Conservation (phyloP, 805 yeast genomes). For the Spathaspora girioi region DNA sequence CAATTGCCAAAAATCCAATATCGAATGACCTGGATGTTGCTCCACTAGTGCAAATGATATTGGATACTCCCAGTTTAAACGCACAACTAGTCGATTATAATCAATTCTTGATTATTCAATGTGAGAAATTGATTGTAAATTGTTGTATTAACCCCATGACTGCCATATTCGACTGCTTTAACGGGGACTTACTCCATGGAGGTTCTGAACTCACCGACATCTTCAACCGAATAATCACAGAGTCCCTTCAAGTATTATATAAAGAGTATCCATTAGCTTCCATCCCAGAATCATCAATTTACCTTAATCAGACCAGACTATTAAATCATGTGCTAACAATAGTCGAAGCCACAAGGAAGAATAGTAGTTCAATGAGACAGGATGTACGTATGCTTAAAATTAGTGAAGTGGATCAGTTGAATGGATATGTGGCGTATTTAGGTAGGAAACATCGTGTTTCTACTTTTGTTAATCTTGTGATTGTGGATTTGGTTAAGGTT, state of each 20-base stretch:
- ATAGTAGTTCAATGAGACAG: constrained; percentile 68
- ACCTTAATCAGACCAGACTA: constrained; percentile 31
- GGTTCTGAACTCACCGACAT: constrained; percentile 25
- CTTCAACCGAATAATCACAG: constrained; percentile 42
- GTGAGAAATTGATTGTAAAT: constrained; percentile 75
- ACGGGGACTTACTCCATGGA: constrained; percentile 63
- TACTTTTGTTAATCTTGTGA: constrained; percentile 46
- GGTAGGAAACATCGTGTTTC: constrained; percentile 44
- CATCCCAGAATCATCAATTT: constrained; percentile 26
- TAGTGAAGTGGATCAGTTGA: constrained; percentile 80
- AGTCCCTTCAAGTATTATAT: constrained; percentile 40
- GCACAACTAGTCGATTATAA: constrained; percentile 31
- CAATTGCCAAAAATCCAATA: constrained; percentile 55
- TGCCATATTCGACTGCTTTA: constrained; percentile 69
- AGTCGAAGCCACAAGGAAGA: constrained; percentile 43
- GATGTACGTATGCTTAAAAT: constrained; percentile 54
- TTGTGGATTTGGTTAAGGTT: constrained; percentile 43
- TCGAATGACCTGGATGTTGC: constrained; percentile 16
- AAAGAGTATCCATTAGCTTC: constrained; percentile 22
- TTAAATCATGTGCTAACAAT: constrained; percentile 27
- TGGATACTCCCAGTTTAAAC: constrained; percentile 20
- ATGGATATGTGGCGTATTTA: constrained; percentile 67
- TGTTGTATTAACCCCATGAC: constrained; percentile 83
- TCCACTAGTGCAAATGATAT: constrained; percentile 20
- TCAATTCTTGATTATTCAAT: constrained; percentile 52